phyloP scores from a whole-genome alignment of 208 protist genomes.

The Trypanosoma melophagium region DNA sequence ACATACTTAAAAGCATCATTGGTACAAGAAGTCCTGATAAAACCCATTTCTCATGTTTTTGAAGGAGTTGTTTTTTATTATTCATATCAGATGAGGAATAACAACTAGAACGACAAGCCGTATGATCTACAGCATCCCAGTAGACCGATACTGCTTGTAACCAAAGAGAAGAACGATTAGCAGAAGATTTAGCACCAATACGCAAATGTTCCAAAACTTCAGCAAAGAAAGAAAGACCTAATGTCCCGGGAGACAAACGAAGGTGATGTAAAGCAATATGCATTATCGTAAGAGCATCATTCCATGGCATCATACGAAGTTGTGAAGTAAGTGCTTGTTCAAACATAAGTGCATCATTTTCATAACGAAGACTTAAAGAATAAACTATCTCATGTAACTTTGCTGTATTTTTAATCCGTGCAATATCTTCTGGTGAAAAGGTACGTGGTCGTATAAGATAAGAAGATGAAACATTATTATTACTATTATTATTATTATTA shows the following conservation, averaged over 20 bases:
- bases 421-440: conserved; percentile 12
- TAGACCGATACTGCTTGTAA: conserved; percentile 54
- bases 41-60: conserved; percentile 50
- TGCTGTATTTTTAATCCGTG: conserved; percentile 13
- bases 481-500: background rate
- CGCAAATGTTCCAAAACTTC: conserved; percentile 21
- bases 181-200: background rate
- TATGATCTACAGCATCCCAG: conserved; percentile 79
- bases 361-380: conserved; percentile 11
- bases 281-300: conserved; percentile 12
- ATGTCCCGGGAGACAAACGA: conserved; percentile 16
- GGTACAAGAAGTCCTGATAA: conserved; percentile 49
- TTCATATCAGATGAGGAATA: background rate
- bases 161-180: conserved; percentile 35
- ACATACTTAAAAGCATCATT: conserved; percentile 45
- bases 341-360: conserved; percentile 5
- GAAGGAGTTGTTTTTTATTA: background rate
- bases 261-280: conserved; percentile 19
- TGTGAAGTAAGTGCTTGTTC: conserved; percentile 12
- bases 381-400: conserved; percentile 20
- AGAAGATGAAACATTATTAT: background rate
- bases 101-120: background rate
- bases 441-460: background rate
- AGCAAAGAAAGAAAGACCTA: conserved; percentile 27
- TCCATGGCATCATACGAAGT: conserved; percentile 1